Base-by-base conservation (phyloP, 75 land plant species). In the Gnetum montanum region DNA sequence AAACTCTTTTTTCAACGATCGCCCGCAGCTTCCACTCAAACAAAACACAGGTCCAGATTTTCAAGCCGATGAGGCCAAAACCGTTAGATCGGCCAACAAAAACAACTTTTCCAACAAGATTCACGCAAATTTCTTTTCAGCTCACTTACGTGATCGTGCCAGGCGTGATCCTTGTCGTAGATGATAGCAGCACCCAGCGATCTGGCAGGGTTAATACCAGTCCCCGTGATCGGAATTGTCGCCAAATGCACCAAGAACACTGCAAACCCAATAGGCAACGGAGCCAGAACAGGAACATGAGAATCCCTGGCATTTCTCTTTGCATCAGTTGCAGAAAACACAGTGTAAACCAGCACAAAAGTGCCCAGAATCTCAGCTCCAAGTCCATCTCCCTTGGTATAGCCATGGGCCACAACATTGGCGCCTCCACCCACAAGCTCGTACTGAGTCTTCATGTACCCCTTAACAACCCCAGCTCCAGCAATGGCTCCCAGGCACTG, bases 331-430 rank as follows among this genome's bases (percentile, higher is more conserved):
- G 77, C 75, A 26, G 75, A 72, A 54, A 68, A 73, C 5, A 73
- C 74, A 19, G 75, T 71, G 74, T 71, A 71, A 8, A 71, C 74
- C 27, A 71, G 33, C 33, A 71, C 75, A 62, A 73, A 73, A 0
- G 75, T 73, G 3, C 77, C 77, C 5, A 74, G 57, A 20, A 74
- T 72, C 57, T 74, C 77, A 0, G 76, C 77, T 0, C 77, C 77
- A 4, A 74, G 37, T 6, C 69, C 77, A 23, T 50, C 76, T 28
- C 77, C 77, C 44, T 63, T 74, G 16, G 69, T 74, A 58, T 74
- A 74, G 0, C 77, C 77, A 64, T 63, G 76, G 1, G 43, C 54
- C 38, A 74, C 77, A 23, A 31, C 1, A 61, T 74, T 74, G 2
- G 77, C 62, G 12, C 77, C 77, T 43, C 77, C 77, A 23, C 77